Evolutionary conservation across 148 eudicot genomes (phyloP).

Genomic region (Cornus florida): DNA sequence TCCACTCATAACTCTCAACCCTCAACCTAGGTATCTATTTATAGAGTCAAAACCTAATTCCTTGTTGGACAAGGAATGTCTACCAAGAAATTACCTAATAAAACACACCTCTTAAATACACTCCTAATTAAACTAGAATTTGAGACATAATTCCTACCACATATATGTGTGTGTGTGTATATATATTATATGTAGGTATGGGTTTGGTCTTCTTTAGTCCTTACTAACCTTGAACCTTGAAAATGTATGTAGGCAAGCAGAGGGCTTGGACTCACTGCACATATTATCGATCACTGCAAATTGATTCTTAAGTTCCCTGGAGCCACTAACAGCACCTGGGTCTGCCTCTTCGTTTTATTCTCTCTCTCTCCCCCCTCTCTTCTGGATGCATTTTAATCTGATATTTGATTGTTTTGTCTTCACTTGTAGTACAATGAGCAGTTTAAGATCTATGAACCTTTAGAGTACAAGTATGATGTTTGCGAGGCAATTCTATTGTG

Average conservation of each 20-base stretch:
- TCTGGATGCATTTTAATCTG: not conserved
- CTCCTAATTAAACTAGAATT: no score
- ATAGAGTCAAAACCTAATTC: no score
- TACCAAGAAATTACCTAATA: no score
- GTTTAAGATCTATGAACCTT: slow-evolving; percentile 77
- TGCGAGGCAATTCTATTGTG: slow-evolving; percentile 89
- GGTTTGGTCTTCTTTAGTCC: not conserved
- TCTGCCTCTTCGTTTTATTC: slow-evolving; percentile 25
- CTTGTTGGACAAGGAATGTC: no score
- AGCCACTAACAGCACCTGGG: slow-evolving; percentile 98
- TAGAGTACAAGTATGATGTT: slow-evolving; percentile 85
- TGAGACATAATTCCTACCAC: no score
- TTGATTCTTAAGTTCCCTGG: slow-evolving; percentile 79
- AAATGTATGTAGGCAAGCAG: slow-evolving; percentile 67
- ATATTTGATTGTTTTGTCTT: slow-evolving; percentile 2
- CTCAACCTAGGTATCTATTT: no score
- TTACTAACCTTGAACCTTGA: slow-evolving; percentile 1
- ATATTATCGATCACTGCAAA: slow-evolving; percentile 84
- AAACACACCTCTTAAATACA: no score
- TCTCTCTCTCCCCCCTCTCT: not conserved
- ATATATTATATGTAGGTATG: not conserved
- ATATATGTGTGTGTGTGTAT: no score
- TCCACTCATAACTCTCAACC: no score
- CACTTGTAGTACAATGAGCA: slow-evolving; percentile 73
- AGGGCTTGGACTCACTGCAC: slow-evolving; percentile 94